phyloP scores from a whole-genome alignment of 1,284 basidiomycete species.

The Bjerkandera adusta region DNA sequence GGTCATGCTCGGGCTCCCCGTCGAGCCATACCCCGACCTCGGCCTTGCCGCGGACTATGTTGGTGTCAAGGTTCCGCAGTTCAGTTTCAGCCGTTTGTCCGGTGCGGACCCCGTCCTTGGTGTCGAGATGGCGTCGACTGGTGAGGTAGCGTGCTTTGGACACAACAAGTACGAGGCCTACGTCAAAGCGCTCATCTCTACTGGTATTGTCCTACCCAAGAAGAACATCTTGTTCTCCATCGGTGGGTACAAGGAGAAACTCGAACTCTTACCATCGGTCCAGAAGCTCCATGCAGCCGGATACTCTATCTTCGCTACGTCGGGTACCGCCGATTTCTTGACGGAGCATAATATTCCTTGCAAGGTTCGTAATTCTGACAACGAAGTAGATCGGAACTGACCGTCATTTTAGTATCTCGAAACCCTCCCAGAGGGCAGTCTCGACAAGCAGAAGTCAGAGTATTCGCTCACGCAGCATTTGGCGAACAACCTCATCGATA shows the following conservation, averaged over 20 bases:
- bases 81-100: constrained; percentile 93
- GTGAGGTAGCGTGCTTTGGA: constrained; percentile 98
- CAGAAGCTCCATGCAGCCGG: constrained; percentile 94
- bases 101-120: constrained; percentile 98
- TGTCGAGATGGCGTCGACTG: constrained; percentile 99
- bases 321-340: constrained; percentile 96
- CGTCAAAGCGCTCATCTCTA: constrained; percentile 94
- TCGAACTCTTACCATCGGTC: constrained; percentile 95
- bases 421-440: constrained; percentile 74
- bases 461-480: constrained; percentile 95
- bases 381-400: constrained; percentile 9
- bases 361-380: constrained; percentile 54
- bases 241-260: constrained; percentile 96
- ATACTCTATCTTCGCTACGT: constrained; percentile 96
- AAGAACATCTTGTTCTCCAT: constrained; percentile 95
- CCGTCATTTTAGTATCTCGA: constrained; percentile 70
- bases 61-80: constrained; percentile 98
- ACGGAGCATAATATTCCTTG: constrained; percentile 82
- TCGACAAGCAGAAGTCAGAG: constrained; percentile 87
- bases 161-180: constrained; percentile 98
- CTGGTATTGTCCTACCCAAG: constrained; percentile 92
- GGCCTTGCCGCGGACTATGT: constrained; percentile 91
- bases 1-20: constrained; percentile 91
- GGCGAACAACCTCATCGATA: constrained; percentile 94
- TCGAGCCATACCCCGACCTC: constrained; percentile 88